These are phyloP conservation scores for Prillingera fragicola DNA, from an alignment of 1,284 basidiomycete genomes.

Conservation along the genomic window DNA sequence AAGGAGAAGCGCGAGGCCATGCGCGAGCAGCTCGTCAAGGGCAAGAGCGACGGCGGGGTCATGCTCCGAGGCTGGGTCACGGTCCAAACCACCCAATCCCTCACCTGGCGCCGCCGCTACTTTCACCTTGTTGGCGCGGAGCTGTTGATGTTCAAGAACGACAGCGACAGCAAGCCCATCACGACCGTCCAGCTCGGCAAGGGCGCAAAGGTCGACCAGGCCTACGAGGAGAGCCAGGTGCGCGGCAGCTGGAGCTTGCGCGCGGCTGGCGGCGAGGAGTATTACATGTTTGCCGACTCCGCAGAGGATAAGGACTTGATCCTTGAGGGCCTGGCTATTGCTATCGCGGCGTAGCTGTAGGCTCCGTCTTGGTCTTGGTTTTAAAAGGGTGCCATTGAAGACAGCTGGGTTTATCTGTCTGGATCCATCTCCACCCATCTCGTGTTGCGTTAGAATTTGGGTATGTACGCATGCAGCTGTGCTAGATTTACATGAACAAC, in stretches of 20 bases:
- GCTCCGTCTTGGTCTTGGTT: too few species aligned
- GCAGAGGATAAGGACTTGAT: slow-evolving; percentile 37
- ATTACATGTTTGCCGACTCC: slow-evolving; percentile 42
- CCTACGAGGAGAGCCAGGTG: slow-evolving; percentile 43
- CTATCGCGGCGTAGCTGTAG: slow-evolving; percentile 3
- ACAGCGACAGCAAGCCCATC: slow-evolving; percentile 7
- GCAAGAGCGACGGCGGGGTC: slow-evolving; percentile 25
- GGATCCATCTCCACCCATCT: too few species aligned
- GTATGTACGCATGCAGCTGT: too few species aligned
- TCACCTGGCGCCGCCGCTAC: slow-evolving; percentile 40
- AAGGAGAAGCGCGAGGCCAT: background rate
- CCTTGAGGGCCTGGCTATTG: slow-evolving; percentile 23
- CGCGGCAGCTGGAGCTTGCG: slow-evolving; percentile 39
- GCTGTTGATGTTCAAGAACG: slow-evolving; percentile 34
- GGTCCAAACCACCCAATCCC: slow-evolving; percentile 33
- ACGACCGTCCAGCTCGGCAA: background rate
- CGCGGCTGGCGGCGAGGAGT: slow-evolving; percentile 29
- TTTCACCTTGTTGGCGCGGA: slow-evolving; percentile 32
- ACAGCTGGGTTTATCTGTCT: too few species aligned
- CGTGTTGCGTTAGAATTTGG: too few species aligned
- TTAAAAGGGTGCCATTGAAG: too few species aligned
- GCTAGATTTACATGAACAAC: too few species aligned
- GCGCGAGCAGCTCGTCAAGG: background rate
- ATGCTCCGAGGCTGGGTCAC: slow-evolving; percentile 45
- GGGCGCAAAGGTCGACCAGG: slow-evolving; percentile 1